Evolutionary conservation across 192 early-diverging fungal genomes (phyloP).

Genomic region (Coemansia sp.): DNA sequence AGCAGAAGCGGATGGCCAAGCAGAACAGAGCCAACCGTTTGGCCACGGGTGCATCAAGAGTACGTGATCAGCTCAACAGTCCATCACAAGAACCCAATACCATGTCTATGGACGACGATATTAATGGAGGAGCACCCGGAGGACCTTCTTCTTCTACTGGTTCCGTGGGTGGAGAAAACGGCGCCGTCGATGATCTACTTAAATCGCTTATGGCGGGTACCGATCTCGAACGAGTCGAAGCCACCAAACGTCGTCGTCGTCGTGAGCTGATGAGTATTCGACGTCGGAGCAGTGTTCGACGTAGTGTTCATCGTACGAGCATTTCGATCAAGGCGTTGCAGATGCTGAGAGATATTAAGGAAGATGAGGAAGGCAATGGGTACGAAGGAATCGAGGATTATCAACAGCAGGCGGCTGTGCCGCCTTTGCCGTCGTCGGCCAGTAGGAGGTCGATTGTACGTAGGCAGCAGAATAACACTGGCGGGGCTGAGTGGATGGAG

Average conservation of each 20-base stretch:
- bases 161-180: conserved; percentile 62
- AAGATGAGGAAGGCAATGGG: conserved; percentile 26
- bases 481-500: conserved; percentile 28
- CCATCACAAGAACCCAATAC: background rate
- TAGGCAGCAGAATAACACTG: conserved; percentile 9
- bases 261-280: conserved; percentile 56
- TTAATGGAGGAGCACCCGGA: background rate
- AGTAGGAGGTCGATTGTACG: conserved; percentile 25
- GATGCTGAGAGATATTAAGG: conserved; percentile 58
- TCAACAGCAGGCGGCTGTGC: background rate
- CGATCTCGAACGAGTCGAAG: conserved; percentile 62
- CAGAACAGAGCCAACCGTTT: conserved; percentile 44
- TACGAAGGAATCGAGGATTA: conserved; percentile 2
- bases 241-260: conserved; percentile 45
- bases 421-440: conserved; percentile 20
- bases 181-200: conserved; percentile 76
- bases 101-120: conserved; percentile 2
- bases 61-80: conserved; percentile 23
- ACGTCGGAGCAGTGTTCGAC: conserved; percentile 54
- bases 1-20: conserved; percentile 50
- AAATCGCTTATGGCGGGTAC: conserved; percentile 71
- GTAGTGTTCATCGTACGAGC: conserved; percentile 55
- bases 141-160: conserved; percentile 20
- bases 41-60: conserved; percentile 36
- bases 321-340: conserved; percentile 57